Evolutionary conservation across 345 rosid species (phyloP).

Genomic region (Eucalyptus marginata): DNA sequence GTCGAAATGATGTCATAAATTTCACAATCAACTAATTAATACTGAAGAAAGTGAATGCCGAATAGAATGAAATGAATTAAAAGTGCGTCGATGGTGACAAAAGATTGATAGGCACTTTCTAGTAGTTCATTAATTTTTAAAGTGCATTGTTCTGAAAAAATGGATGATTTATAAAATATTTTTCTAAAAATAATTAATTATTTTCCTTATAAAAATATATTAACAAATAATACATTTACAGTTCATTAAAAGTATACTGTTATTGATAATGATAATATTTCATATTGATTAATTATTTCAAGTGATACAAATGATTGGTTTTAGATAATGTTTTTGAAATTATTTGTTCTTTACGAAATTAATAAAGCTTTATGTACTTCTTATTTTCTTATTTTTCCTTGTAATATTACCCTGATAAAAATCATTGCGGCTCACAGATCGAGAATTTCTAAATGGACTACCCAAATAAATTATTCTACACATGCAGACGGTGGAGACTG

Average conservation of each 20-base stretch:
- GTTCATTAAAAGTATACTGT: too few species aligned
- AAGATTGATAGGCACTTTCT: neutral
- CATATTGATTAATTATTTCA: neutral
- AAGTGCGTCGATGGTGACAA: neutral
- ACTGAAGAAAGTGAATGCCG: neutral
- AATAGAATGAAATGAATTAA: neutral
- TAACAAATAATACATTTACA: too few species aligned
- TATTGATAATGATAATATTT: neutral
- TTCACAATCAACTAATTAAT: neutral
- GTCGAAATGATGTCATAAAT: neutral
- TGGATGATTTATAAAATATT: neutral
- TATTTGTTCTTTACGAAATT: neutral
- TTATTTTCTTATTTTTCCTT: neutral
- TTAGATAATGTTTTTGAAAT: neutral
- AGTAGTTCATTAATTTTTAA: neutral
- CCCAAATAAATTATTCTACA: neutral
- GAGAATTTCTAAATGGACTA: neutral
- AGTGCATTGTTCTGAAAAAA: neutral
- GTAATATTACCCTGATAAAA: neutral
- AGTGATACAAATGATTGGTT: accelerated
- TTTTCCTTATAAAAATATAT: too few species aligned
- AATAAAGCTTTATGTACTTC: neutral
- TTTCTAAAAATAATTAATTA: neutral
- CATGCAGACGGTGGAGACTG: neutral
- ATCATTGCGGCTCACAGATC: neutral